A percentile compares a stretch with the other conserved stretches of the same genome.
Evolutionary conservation across 2,329 filamentous ascomycete species (phyloP).

Genomic region (Ascochyta clinopodiicola): DNA sequence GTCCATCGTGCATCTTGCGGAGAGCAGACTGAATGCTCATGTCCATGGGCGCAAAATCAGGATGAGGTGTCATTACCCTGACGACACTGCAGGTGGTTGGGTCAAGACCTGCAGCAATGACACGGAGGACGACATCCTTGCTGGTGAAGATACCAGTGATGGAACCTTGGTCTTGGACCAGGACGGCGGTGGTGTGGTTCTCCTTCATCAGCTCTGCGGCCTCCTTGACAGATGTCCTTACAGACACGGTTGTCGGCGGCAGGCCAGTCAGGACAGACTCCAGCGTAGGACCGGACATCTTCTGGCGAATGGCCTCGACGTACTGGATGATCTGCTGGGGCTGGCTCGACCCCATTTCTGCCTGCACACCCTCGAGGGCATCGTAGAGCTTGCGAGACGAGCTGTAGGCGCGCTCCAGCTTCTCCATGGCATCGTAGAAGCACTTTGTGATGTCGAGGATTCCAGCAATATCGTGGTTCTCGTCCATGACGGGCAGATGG

Average conservation of each 20-base stretch:
- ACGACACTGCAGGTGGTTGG: conserved; percentile 96
- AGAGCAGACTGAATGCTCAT: conserved; percentile 99
- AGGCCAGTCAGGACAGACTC: conserved; percentile 92
- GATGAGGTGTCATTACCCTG: conserved; percentile 98
- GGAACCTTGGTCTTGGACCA: conserved; percentile 94
- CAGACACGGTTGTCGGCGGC: conserved; percentile 92
- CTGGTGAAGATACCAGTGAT: conserved; percentile 99
- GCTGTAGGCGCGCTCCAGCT: conserved; percentile 94
- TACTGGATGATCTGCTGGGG: conserved; percentile 99
- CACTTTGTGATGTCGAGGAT: conserved; percentile 99
- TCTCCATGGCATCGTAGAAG: conserved; percentile 99
- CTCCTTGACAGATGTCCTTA: conserved; percentile 94
- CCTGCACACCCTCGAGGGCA: conserved; percentile 95
- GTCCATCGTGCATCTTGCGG: conserved; percentile 99
- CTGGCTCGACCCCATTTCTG: conserved; percentile 92
- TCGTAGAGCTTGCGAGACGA: conserved; percentile 99
- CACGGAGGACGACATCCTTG: conserved; percentile 97
- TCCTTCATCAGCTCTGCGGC: conserved; percentile 97
- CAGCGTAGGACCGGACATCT: conserved; percentile 97
- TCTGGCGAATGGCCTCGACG: conserved; percentile 89
- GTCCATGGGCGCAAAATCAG: conserved; percentile 97
- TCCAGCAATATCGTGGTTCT: conserved; percentile 98
- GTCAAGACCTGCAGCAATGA: conserved; percentile 95
- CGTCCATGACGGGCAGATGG: conserved; percentile 98
- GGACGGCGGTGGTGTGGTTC: conserved; percentile 93